Conservation (phyloP, 352 stramenopile species). For the Phytophthora lateralis region DNA sequence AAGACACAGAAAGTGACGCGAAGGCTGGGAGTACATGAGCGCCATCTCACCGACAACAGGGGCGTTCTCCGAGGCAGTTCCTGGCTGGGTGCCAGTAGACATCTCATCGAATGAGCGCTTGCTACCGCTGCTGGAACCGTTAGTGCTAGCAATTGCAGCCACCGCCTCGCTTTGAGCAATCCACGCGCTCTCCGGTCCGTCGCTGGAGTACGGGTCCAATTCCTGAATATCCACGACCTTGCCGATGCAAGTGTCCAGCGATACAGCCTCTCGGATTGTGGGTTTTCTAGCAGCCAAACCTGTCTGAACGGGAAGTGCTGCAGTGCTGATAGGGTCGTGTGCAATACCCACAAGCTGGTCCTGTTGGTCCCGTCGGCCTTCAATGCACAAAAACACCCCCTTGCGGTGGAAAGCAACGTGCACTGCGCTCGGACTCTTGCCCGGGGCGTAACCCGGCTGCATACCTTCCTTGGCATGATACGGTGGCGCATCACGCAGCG, state of each 20-base stretch:
- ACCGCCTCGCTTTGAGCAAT: constrained; percentile 15
- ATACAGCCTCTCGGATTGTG: constrained; percentile 79
- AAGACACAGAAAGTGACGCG: constrained; percentile 86
- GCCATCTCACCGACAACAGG: constrained; percentile 70
- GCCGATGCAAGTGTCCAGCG: constrained; percentile 73
- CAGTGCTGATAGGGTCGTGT: constrained; percentile 74
- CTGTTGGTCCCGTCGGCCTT: constrained; percentile 78
- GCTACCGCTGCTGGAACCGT: constrained; percentile 28
- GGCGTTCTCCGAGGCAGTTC: constrained; percentile 21
- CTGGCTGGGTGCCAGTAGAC: constrained; percentile 39
- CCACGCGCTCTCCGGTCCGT: constrained; percentile 31
- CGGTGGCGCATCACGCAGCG: constrained; percentile 71
- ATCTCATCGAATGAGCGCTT: constrained; percentile 87
- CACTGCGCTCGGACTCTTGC: constrained; percentile 80
- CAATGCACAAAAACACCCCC: constrained; percentile 79
- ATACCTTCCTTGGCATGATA: constrained; percentile 90
- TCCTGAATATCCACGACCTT: constrained; percentile 88
- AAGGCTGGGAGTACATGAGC: constrained; percentile 82
- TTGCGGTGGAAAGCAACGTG: constrained; percentile 82
- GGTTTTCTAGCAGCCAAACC: constrained; percentile 57
- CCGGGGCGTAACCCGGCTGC: constrained; percentile 78
- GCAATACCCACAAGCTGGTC: constrained; percentile 79
- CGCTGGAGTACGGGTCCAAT: constrained; percentile 47
- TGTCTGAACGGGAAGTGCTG: constrained; percentile 58
- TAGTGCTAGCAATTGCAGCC: constrained; percentile 15